These are phyloP conservation scores for Clitoria ternatea DNA, from an alignment of 306 rosid genomes.

Conservation along the genomic window DNA sequence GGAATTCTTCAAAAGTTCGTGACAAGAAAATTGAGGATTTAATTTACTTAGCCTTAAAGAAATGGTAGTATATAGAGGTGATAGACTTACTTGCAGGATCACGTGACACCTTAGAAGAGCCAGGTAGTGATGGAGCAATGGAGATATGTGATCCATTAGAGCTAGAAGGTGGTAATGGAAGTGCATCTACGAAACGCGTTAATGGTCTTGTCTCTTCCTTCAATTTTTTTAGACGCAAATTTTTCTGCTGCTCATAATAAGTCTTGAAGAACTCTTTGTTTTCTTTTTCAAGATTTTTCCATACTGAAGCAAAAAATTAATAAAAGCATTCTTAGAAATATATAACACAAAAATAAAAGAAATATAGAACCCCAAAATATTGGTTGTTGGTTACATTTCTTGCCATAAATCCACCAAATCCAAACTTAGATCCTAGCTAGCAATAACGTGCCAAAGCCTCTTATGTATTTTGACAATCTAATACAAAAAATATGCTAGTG, in stretches of 20 bases:
- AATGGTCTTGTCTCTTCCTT: constrained; percentile 54
- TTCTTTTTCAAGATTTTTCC: constrained; percentile 85
- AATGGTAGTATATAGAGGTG: neutral
- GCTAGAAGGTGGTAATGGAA: constrained; percentile 36
- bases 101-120: neutral
- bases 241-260: constrained; percentile 66
- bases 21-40: no score
- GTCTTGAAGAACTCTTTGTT: constrained; percentile 68
- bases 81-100: constrained; percentile 46
- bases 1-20: no score
- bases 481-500: neutral
- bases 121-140: neutral
- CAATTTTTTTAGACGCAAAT: constrained; percentile 65
- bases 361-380: no score
- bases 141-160: neutral
- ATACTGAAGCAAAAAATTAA: constrained; percentile 42
- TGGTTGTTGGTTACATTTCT: neutral
- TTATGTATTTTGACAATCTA: neutral
- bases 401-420: neutral
- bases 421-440: neutral
- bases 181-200: constrained; percentile 56
- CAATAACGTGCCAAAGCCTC: neutral
- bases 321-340: neutral
- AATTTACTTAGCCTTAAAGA: neutral
- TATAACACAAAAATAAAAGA: no score